Evolutionary conservation across 768 basidiomycete genomes (phyloP), one percentile per base, ranked within the genome.

Genomic region (Phaffia tasmanica): DNA sequence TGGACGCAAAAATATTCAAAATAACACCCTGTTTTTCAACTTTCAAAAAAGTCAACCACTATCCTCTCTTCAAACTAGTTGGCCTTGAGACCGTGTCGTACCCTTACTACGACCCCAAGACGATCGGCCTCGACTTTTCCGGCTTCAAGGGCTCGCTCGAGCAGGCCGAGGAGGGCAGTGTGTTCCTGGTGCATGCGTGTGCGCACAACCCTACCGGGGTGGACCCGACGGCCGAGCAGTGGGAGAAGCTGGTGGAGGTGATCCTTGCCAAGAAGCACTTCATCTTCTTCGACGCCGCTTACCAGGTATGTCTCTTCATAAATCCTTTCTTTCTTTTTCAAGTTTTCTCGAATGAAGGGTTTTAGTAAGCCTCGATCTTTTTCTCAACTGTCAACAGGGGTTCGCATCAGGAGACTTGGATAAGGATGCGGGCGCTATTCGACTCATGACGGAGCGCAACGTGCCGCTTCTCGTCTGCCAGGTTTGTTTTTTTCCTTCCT

Each of bases 221-320:
- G 70, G 94, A 99, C 79, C 93, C 91, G 46, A 94, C 93, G 19
- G 83, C 81, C n/a, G 85, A 84, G 61, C 92, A 99, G 79, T 99
- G 94, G 94, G 82, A 81, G 69, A 83, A 88, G 75, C 85, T 99
- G 69, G 90, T 88, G 51, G 83, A 89, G 72, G 81, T 97, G 67
- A 78, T 93, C 72, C 32, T n/a, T 49, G 32, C 59, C 18, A n/a
- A 46, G 80, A 83, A 84, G 70, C 83, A 93, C 72, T 93, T 97
- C 84, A 88, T 94, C 63, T 90, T 97, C 84, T 95, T 97, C 77
- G 94, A 99, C 79, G 94, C 15, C 6, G 94, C 94, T 18, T 98
- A 98, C 81, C 90, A 97, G 78, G 94, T 42, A 42, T 4, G 35
- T 42, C 11, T 11, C 35, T 11, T 42, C 11, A 11, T 11, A 42